These are phyloP conservation scores for Takashimella tepidaria DNA, from an alignment of 1,284 basidiomycete genomes.

Conservation along the genomic window DNA sequence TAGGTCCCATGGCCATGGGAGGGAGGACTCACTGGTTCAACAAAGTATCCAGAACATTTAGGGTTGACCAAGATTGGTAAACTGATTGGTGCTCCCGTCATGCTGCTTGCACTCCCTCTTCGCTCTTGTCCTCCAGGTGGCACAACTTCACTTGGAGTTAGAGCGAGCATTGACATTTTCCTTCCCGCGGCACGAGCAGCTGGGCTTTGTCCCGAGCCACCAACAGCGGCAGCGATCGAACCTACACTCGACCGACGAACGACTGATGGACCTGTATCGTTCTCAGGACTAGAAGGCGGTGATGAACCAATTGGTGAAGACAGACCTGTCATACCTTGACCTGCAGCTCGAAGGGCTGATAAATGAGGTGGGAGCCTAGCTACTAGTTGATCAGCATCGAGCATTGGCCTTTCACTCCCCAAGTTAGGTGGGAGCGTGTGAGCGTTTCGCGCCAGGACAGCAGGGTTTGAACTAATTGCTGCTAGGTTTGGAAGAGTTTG, in stretches of 20 bases:
- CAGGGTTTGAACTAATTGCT: background rate
- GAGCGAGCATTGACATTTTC: conserved; percentile 29
- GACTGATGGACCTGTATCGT: conserved; percentile 6
- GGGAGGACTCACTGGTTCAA: conserved; percentile 70
- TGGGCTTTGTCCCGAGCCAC: background rate
- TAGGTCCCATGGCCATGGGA: background rate
- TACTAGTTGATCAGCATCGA: conserved; percentile 33
- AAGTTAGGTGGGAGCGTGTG: background rate
- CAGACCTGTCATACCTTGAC: conserved; percentile 2
- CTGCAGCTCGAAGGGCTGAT: conserved; percentile 31
- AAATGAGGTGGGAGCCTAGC: conserved; percentile 42
- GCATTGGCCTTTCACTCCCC: conserved; percentile 8
- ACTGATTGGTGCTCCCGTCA: conserved; percentile 33
- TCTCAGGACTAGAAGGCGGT: conserved; percentile 28
- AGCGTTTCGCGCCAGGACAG: background rate
- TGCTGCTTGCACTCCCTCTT: conserved; percentile 8
- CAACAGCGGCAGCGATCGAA: conserved; percentile 3
- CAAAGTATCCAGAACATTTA: conserved; percentile 90
- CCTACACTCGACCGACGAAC: background rate
- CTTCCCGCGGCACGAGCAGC: conserved; percentile 12
- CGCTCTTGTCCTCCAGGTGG: background rate
- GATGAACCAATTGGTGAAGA: conserved; percentile 20
- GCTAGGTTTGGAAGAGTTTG: background rate
- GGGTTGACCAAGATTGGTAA: conserved; percentile 66
- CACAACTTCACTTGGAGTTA: conserved; percentile 25